phyloP scores from a whole-genome alignment of 176 grass and related monocot species.

The Miscanthus lutarioriparius region DNA sequence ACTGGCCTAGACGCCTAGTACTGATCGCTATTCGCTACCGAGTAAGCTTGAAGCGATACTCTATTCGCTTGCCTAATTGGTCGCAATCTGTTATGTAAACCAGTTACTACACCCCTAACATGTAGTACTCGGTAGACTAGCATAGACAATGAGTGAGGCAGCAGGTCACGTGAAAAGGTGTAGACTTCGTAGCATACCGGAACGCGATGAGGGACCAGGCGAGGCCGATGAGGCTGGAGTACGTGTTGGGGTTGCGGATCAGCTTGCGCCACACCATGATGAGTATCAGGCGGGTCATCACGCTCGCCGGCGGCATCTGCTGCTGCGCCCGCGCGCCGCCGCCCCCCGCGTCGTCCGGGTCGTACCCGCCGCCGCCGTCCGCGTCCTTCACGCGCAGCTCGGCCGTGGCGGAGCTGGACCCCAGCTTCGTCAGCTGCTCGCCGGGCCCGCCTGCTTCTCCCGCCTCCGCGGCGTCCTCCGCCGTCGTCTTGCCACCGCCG shows the following conservation, averaged over 20 bases:
- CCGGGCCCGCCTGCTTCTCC: slow-evolving; percentile 5
- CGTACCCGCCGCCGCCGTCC: neutral
- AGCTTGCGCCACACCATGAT: slow-evolving; percentile 99
- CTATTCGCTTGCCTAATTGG: neutral
- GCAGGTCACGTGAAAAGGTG: slow-evolving; percentile 33
- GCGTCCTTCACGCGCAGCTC: slow-evolving; percentile 47
- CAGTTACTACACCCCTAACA: neutral
- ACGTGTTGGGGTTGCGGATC: slow-evolving; percentile 95
- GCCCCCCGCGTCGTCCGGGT: neutral
- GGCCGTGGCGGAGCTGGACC: slow-evolving; percentile 50
- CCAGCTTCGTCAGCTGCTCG: slow-evolving; percentile 56
- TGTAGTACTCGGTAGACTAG: neutral
- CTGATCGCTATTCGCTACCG: too few species aligned
- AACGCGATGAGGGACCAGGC: slow-evolving; percentile 85
- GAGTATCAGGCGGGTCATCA: slow-evolving; percentile 77
- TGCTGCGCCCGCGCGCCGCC: neutral
- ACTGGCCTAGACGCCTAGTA: neutral
- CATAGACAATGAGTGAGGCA: neutral
- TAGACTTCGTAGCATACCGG: slow-evolving; percentile 43
- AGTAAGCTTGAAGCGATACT: neutral
- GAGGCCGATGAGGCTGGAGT: slow-evolving; percentile 85
- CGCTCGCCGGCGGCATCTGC: slow-evolving; percentile 84
- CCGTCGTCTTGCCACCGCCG: slow-evolving; percentile 29
- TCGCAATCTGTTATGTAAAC: neutral
- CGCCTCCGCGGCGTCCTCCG: slow-evolving; percentile 21